phyloP scores from a whole-genome alignment of 1,284 basidiomycete genomes.

The Leucoagaricus sp. region DNA sequence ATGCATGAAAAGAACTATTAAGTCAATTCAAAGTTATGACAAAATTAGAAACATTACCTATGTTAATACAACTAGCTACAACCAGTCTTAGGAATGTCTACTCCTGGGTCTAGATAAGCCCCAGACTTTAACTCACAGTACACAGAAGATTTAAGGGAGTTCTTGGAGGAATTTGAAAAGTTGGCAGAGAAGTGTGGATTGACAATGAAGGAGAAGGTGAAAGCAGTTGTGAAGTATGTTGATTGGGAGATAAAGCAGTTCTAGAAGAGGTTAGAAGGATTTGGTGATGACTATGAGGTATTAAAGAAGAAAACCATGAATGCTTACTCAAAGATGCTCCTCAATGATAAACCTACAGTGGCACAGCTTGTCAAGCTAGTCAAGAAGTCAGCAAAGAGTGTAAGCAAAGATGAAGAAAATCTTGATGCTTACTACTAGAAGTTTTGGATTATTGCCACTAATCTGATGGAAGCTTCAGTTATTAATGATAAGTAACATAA shows the following conservation, averaged over 20 bases:
- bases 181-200: not conserved
- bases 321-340: not conserved
- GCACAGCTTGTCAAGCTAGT: not conserved
- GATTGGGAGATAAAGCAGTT: constrained; percentile 2
- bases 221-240: constrained; percentile 4
- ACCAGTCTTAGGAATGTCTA: not conserved
- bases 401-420: constrained; percentile 4
- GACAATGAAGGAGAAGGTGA: constrained; percentile 6
- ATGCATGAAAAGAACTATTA: not conserved
- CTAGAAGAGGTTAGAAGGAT: constrained; percentile 3
- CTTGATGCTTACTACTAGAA: constrained; percentile 8
- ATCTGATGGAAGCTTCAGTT: not conserved
- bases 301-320: constrained; percentile 5
- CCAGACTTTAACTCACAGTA: constrained; percentile 6
- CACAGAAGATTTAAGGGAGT: constrained; percentile 10
- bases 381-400: not conserved
- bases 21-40: not conserved
- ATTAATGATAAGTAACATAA: not conserved
- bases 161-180: constrained; percentile 14
- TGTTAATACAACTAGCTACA: not conserved
- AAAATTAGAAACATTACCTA: not conserved
- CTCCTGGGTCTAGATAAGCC: not conserved
- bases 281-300: not conserved
- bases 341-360: not conserved
- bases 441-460: not conserved